Base-by-base conservation (phyloP, 345 rosid genomes). In the Melastoma malabathricum region DNA sequence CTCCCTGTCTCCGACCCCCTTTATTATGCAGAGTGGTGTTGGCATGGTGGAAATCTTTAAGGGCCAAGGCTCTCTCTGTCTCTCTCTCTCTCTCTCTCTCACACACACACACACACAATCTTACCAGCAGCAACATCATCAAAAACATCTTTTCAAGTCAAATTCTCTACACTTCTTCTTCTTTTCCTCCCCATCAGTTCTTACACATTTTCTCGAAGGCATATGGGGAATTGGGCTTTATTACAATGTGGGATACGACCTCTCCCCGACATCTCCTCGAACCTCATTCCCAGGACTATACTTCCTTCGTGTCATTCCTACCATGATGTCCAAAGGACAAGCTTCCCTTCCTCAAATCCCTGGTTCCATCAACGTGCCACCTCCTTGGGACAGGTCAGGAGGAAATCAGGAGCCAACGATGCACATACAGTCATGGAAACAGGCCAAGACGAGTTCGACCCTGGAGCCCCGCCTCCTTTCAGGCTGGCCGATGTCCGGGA, bases 171-270 rank as follows among this genome's bases (percentile, higher is more conserved):
- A n/a, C n/a, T 31, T 31, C 25, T 22, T 22, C 25, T 25, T 50
- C 13, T n/a, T 3, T 34, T 29, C 31, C 12, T 50, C 41, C 43
- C 43, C 43, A 23, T 15, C 19, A 9, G n/a, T 31, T n/a, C 44
- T 20, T 14, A 51, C 18, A 12, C 54, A 27, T 51, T 31, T 31
- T 55, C 63, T 12, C 3, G 44, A 27, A 15, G 15, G 20, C 16
- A 18, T 14, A 81, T 83, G 95, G 86, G 81, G 75, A 71, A 71
- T 65, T 77, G 74, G 72, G 75, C 80, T 27, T 64, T 81, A 51
- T 73, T 86, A 51, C 83, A 82, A 81, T 80, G 86, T 71, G 90
- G 94, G 10, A 51, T 83, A 55, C 77, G 73, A 65, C 86, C 88
- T 15, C 79, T 76, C 43, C 94, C 94, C 53, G 60, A 59, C 61